Percentiles rank a stretch among this genome's conserved stretches.
These are phyloP conservation scores for Neocallimastix lanati DNA, from an alignment of 192 early-diverging fungal genomes.

Conservation along the genomic window DNA sequence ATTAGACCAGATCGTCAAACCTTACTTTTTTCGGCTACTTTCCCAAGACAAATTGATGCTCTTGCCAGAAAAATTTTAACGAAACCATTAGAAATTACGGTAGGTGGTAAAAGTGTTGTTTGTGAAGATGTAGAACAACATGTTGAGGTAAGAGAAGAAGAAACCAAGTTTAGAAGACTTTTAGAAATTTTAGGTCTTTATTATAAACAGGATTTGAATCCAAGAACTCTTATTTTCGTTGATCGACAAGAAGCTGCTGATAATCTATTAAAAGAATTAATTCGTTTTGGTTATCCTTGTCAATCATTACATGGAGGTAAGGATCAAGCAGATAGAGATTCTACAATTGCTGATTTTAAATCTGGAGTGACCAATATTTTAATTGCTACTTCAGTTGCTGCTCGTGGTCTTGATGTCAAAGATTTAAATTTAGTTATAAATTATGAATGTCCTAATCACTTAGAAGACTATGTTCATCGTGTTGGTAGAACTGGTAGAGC, in stretches of 20 bases:
- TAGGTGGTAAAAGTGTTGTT: constrained; percentile 83
- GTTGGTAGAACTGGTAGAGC: constrained; percentile 95
- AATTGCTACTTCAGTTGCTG: constrained; percentile 92
- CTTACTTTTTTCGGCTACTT: constrained; percentile 86
- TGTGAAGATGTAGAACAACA: constrained; percentile 70
- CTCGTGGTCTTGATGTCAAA: constrained; percentile 88
- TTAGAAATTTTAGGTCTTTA: constrained; percentile 72
- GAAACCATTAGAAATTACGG: constrained; percentile 82
- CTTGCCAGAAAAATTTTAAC: constrained; percentile 79
- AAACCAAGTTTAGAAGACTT: constrained; percentile 73
- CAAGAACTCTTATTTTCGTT: constrained; percentile 76
- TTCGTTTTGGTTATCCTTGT: constrained; percentile 67
- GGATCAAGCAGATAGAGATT: constrained; percentile 73
- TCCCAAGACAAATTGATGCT: constrained; percentile 90
- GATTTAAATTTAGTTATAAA: constrained; percentile 84
- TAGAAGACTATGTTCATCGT: constrained; percentile 97
- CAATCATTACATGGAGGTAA: constrained; percentile 92
- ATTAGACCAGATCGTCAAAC: constrained; percentile 74
- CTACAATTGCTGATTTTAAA: constrained; percentile 88
- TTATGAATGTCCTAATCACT: constrained; percentile 92
- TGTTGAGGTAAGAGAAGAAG: constrained; percentile 64
- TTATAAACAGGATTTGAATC: constrained; percentile 34
- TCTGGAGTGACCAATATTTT: constrained; percentile 69
- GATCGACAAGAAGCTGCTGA: constrained; percentile 92
- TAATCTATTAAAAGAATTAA: constrained; percentile 62